Conservation (phyloP, 805 yeast species). For the Zygosaccharomyces bailii region DNA sequence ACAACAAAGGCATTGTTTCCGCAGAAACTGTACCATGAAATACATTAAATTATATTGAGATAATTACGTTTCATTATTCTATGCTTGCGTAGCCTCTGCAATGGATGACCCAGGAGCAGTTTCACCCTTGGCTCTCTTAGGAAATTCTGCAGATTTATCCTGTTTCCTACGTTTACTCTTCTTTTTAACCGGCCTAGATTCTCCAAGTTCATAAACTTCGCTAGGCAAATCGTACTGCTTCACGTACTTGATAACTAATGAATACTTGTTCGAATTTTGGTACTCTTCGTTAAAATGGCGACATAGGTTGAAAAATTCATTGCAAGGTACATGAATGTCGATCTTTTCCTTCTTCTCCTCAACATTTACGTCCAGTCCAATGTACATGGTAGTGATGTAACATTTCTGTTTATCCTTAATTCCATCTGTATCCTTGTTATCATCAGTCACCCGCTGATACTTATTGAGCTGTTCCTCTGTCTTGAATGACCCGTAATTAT, state of each 20-base stretch:
- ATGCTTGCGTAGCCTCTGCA: slow-evolving; percentile 18
- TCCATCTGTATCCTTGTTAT: slow-evolving; percentile 35
- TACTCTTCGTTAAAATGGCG: slow-evolving; percentile 68
- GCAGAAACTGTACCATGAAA: no score
- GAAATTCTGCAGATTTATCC: slow-evolving; percentile 15
- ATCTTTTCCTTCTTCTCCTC: slow-evolving; percentile 59
- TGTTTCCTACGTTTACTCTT: slow-evolving; percentile 50
- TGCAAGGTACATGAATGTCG: slow-evolving; percentile 85
- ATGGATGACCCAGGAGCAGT: slow-evolving; percentile 10
- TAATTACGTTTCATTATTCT: background rate
- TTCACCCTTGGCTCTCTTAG: slow-evolving; percentile 38
- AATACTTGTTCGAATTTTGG: slow-evolving; percentile 48
- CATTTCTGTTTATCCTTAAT: slow-evolving; percentile 37
- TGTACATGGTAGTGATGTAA: slow-evolving; percentile 69
- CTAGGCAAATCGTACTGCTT: slow-evolving; percentile 78
- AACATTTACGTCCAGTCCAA: slow-evolving; percentile 60
- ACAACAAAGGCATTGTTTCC: no score
- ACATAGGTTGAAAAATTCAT: slow-evolving; percentile 81
- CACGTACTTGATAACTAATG: slow-evolving; percentile 67
- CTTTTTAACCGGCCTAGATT: slow-evolving; percentile 63
- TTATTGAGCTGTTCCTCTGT: slow-evolving; percentile 43
- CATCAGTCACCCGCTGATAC: slow-evolving; percentile 37
- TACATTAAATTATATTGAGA: background rate
- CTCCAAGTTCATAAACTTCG: slow-evolving; percentile 80
- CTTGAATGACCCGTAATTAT: slow-evolving; percentile 57